These are phyloP conservation scores for Houttuynia cordata DNA, from an alignment of 164 flowering plant species.

Conservation along the genomic window DNA sequence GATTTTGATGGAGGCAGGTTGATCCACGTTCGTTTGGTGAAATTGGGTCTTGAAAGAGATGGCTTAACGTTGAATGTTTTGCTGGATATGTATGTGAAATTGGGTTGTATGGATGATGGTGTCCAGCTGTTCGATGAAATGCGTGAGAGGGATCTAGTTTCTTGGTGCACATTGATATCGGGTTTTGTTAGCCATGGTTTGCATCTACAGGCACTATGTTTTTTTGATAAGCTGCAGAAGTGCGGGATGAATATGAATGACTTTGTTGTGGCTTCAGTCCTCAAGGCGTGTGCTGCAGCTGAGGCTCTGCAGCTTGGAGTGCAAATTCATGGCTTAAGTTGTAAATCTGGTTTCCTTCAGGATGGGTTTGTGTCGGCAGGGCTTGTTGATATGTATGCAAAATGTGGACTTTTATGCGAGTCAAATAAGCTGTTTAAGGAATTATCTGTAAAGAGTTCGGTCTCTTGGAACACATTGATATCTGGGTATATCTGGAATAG, in stretches of 20 bases:
- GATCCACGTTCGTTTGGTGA: conserved; percentile 7
- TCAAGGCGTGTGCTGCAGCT: conserved; percentile 6
- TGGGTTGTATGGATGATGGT: not conserved
- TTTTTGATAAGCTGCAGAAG: conserved; percentile 4
- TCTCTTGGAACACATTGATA: conserved; percentile 10
- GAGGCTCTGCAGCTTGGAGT: conserved; percentile 10
- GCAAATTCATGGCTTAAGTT: conserved; percentile 3
- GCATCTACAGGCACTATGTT: conserved; percentile 3
- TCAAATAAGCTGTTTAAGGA: conserved; percentile 2
- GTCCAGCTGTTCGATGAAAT: conserved; percentile 8
- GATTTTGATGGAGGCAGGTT: conserved; percentile 3
- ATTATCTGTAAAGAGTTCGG: not conserved
- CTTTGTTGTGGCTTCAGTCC: conserved; percentile 6
- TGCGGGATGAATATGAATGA: conserved; percentile 7
- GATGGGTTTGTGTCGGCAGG: conserved; percentile 7
- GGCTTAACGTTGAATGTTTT: conserved; percentile 1
- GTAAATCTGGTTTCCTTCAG: not conserved
- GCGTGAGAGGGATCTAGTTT: conserved; percentile 4
- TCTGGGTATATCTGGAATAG: conserved; percentile 7
- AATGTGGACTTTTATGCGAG: conserved; percentile 3
- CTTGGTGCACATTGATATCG: conserved; percentile 9
- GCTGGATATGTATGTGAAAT: conserved; percentile 11
- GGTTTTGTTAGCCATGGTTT: conserved; percentile 3
- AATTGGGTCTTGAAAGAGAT: conserved; percentile 4
- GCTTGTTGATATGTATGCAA: conserved; percentile 8